Evolutionary conservation across 2,329 filamentous ascomycete genomes (phyloP).

Genomic region (Pseudogymnoascus sp.): DNA sequence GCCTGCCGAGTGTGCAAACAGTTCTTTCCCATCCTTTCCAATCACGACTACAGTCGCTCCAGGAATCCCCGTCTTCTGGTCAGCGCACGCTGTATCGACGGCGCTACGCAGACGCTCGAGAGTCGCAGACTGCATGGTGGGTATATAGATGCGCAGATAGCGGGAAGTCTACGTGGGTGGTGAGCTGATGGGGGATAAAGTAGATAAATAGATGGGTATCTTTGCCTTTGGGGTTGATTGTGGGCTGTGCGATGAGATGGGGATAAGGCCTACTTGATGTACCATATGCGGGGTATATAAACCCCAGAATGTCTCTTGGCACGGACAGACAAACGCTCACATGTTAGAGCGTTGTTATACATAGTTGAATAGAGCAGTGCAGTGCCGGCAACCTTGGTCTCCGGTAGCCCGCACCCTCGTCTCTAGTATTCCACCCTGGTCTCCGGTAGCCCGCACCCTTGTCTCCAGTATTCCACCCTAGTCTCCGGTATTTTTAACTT

Average conservation of each 20-base stretch:
- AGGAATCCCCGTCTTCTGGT: conserved; percentile 35
- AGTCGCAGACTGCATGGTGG: not conserved
- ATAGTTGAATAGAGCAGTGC: no score
- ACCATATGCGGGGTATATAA: not conserved
- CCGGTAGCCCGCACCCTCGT: no score
- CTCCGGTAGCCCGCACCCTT: no score
- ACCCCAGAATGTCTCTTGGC: not conserved
- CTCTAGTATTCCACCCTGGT: no score
- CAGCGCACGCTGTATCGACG: conserved; percentile 32
- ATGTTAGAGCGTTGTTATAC: no score
- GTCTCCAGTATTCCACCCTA: no score
- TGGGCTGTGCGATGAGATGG: not conserved
- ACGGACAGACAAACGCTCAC: no score
- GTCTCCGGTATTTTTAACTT: no score
- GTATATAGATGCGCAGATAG: not conserved
- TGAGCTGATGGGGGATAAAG: not conserved
- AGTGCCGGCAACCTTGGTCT: no score
- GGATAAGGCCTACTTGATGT: not conserved
- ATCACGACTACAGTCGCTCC: conserved; percentile 40
- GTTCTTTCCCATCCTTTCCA: conserved; percentile 39
- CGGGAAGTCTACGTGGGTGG: not conserved
- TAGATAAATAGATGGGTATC: not conserved
- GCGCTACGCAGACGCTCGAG: conserved; percentile 15
- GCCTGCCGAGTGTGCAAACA: conserved; percentile 42
- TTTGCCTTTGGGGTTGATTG: not conserved